Evolutionary conservation across 768 basidiomycete genomes (phyloP).

Genomic region (Lactarius tabidus): DNA sequence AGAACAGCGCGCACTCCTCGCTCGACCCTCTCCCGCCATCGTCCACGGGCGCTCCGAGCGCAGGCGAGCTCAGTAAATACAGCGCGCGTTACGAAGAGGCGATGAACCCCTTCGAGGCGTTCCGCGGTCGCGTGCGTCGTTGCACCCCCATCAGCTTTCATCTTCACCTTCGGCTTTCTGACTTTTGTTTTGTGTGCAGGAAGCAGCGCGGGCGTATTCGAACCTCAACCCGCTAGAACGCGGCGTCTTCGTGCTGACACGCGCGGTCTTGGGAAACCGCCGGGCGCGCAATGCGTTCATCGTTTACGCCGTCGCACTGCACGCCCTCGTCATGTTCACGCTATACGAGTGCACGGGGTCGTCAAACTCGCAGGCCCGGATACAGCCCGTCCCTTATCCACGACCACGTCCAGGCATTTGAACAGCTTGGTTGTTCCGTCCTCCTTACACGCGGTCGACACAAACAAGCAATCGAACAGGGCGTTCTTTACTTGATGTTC

Average conservation of each 20-base stretch:
- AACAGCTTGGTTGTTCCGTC: background rate
- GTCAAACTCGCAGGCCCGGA: slow-evolving; percentile 46
- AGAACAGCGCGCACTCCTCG: slow-evolving; percentile 63
- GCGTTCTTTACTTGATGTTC: background rate
- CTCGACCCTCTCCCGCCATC: slow-evolving; percentile 57
- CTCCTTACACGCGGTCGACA: no score
- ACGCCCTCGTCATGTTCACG: slow-evolving; percentile 77
- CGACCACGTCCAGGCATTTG: no score
- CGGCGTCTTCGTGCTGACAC: slow-evolving; percentile 78
- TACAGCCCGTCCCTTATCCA: slow-evolving; percentile 47
- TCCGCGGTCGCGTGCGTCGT: slow-evolving; percentile 81
- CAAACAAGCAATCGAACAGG: no score
- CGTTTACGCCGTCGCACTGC: slow-evolving; percentile 75
- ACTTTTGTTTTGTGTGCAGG: slow-evolving; percentile 50
- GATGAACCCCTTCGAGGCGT: slow-evolving; percentile 98
- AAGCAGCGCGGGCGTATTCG: slow-evolving; percentile 90
- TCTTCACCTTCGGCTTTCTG: background rate
- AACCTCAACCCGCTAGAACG: slow-evolving; percentile 90
- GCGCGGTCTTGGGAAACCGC: slow-evolving; percentile 82
- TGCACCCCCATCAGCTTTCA: background rate
- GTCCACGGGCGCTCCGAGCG: slow-evolving; percentile 33
- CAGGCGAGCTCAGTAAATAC: slow-evolving; percentile 85
- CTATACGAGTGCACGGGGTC: slow-evolving; percentile 67
- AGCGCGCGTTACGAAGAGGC: slow-evolving; percentile 90
- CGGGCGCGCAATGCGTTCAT: slow-evolving; percentile 88